These are phyloP conservation scores for Tilletia setariae DNA, from an alignment of 1,284 basidiomycete species.

Conservation along the genomic window DNA sequence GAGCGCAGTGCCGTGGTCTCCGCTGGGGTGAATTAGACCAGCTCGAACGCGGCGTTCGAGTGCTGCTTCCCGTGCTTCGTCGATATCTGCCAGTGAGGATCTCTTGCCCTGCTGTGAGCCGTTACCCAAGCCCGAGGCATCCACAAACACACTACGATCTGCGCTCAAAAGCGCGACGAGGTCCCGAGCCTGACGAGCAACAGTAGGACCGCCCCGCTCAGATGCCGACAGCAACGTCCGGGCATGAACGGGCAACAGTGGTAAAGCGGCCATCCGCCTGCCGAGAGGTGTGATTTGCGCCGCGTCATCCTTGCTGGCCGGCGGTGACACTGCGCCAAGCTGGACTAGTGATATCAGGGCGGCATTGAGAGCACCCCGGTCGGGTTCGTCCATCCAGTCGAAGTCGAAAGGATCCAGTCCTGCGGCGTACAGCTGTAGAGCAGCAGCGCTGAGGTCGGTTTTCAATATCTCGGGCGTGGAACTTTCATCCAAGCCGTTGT, in stretches of 20 bases:
- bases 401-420: constrained; percentile 47
- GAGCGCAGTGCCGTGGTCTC: constrained; percentile 49
- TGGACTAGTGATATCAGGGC: constrained; percentile 43
- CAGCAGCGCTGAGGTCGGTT: constrained; percentile 40
- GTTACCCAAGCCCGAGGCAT: background rate
- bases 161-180: constrained; percentile 46
- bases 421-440: constrained; percentile 44
- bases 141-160: constrained; percentile 18
- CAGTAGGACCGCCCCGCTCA: constrained; percentile 30
- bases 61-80: background rate
- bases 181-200: constrained; percentile 41
- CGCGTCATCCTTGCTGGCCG: background rate
- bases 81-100: constrained; percentile 18
- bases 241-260: constrained; percentile 44
- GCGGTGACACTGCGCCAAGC: constrained; percentile 38
- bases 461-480: constrained; percentile 45
- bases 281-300: constrained; percentile 39
- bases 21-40: constrained; percentile 35
- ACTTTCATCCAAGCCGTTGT: constrained; percentile 27
- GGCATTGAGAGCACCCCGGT: constrained; percentile 30
- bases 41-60: constrained; percentile 52
- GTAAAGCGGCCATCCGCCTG: constrained; percentile 41
- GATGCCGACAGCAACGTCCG: constrained; percentile 43
- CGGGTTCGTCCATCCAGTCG: constrained; percentile 49
- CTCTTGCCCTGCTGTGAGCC: constrained; percentile 31